These are phyloP conservation scores for Aspergillus unguis DNA, from an alignment of 2,329 filamentous ascomycete genomes.

Conservation along the genomic window DNA sequence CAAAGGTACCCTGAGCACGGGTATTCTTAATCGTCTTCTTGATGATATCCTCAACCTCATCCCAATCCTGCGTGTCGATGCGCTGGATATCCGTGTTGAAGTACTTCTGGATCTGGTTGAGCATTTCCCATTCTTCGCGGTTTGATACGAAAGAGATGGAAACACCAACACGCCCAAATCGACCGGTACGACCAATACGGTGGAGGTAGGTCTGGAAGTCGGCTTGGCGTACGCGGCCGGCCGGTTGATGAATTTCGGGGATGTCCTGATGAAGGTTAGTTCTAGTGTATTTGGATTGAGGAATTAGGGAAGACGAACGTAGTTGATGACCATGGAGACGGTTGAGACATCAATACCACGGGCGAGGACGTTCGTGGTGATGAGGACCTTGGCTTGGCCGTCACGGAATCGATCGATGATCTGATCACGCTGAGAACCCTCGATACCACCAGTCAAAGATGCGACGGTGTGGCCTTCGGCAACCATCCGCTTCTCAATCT, in stretches of 20 bases:
- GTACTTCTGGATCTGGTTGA: constrained; percentile 74
- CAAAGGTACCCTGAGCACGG: constrained; percentile 41
- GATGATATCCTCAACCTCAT: constrained; percentile 77
- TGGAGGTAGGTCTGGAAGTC: constrained; percentile 96
- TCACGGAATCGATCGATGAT: constrained; percentile 83
- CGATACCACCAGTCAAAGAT: constrained; percentile 82
- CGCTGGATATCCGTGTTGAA: constrained; percentile 79
- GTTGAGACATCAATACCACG: constrained; percentile 90
- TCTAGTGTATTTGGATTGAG: background rate
- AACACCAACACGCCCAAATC: constrained; percentile 94
- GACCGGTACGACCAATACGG: constrained; percentile 93
- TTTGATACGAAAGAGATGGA: constrained; percentile 93
- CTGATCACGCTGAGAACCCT: constrained; percentile 75
- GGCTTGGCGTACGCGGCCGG: constrained; percentile 61
- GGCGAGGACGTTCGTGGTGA: constrained; percentile 94
- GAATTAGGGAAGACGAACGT: constrained; percentile 47
- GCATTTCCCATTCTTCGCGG: constrained; percentile 72
- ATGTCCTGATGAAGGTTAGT: constrained; percentile 52
- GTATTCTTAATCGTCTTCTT: constrained; percentile 71
- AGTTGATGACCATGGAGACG: constrained; percentile 98
- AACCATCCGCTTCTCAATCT: constrained; percentile 82
- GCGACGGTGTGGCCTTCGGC: constrained; percentile 88
- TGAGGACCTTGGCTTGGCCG: constrained; percentile 89
- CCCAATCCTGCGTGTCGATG: constrained; percentile 85
- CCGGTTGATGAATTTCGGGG: constrained; percentile 60